phyloP scores from a whole-genome alignment of 768 basidiomycete genomes.

The Dacryopinax spathularia region DNA sequence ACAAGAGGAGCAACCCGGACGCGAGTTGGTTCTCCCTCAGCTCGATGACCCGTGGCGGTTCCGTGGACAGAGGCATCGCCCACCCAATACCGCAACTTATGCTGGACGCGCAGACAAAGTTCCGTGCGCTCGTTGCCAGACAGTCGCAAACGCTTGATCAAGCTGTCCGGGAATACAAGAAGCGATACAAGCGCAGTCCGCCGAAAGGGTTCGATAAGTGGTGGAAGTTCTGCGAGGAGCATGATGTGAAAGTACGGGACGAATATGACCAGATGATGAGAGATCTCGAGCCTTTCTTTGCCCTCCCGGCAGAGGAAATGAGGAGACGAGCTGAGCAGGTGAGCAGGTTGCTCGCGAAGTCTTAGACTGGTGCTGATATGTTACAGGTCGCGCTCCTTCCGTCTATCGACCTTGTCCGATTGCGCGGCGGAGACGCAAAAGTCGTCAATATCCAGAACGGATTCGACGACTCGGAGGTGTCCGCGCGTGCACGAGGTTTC shows the following conservation, averaged over 20 bases:
- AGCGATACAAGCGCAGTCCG: conserved; percentile 62
- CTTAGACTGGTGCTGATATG: background rate
- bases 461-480: conserved; percentile 51
- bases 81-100: conserved; percentile 83
- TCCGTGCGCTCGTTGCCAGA: conserved; percentile 43
- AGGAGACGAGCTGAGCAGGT: conserved; percentile 50
- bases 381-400: conserved; percentile 58
- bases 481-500: conserved; percentile 67
- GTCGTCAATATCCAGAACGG: conserved; percentile 44
- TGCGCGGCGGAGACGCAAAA: conserved; percentile 46
- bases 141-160: conserved; percentile 70
- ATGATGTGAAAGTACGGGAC: conserved; percentile 67
- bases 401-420: conserved; percentile 74
- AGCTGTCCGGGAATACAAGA: conserved; percentile 70
- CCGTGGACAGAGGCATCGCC: conserved; percentile 4
- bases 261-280: conserved; percentile 65
- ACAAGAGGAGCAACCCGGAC: background rate
- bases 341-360: conserved; percentile 8
- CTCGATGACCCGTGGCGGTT: background rate
- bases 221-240: conserved; percentile 64
- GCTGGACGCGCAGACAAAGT: conserved; percentile 65
- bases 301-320: conserved; percentile 55
- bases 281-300: conserved; percentile 79
- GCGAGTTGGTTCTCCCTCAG: background rate
- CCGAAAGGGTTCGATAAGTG: conserved; percentile 85